Evolutionary conservation across 352 stramenopile species (phyloP), one percentile per base, ranked within the genome.

Genomic region (Globisporangium spinosum): DNA sequence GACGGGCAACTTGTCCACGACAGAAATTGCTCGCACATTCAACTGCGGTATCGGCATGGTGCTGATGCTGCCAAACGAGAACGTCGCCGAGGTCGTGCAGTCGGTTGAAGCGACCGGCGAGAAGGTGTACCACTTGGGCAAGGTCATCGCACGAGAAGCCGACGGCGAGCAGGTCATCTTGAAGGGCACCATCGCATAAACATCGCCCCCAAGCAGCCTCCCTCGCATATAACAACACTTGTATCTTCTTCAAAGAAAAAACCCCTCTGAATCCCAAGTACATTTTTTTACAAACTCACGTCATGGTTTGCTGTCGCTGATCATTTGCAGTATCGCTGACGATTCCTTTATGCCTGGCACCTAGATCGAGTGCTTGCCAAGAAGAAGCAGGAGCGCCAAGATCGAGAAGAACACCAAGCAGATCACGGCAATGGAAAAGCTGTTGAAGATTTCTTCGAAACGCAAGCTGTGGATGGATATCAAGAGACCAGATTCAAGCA

Each of bases 21-120:
- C 83, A 27, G 97, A 99, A 82, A 91, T 99, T 72, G 84, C 98
- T 17, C 86, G 97, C 57, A 99, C 98, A 59, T 99, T 99, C 81
- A 99, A 99, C 79, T 99, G 95, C 78, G 98, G 98, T 66, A 96
- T 99, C 75, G 98, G 98, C 67, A 99, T 99, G 96, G 94, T 99
- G 40, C 76, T 99, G 27, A 95, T 99, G 62, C 78, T 99, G 29
- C 84, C 94, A 20, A 76, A 89, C 47, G 88, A 91, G 55, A 87
- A 96, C 69, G 96, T 96, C 27, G 84, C 88, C n/a, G 82, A 97
- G 62, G 91, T 97, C 5, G 90, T 94, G 43, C 43, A 83, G 47
- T 68, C 93, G 58, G 79, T 99, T 23, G 75, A 89, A 63, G 80
- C 83, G 23, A 87, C 79, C 47, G 90, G 91, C 58, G 95, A 99